Conservation (phyloP, 1,284 basidiomycete genomes). For the Cryptococcus hybrid region DNA sequence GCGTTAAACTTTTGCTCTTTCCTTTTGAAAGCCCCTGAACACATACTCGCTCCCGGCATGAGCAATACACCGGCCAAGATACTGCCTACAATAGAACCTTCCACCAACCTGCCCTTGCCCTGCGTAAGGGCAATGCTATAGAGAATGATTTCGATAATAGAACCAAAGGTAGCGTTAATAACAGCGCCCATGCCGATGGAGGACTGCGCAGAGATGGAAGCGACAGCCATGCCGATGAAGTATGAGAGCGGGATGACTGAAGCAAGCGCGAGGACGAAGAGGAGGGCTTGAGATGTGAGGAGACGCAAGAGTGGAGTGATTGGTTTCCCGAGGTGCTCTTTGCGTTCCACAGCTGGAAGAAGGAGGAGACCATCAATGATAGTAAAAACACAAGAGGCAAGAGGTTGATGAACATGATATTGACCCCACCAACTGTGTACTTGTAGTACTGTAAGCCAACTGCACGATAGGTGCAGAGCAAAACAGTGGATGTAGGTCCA, state of each 20-base stretch:
- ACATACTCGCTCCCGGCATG: conserved; percentile 98
- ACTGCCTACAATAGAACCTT: conserved; percentile 94
- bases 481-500: conserved; percentile 74
- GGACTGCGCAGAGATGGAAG: conserved; percentile 95
- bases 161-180: conserved; percentile 99
- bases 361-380: conserved; percentile 91
- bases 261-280: conserved; percentile 82
- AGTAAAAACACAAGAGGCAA: conserved; percentile 89
- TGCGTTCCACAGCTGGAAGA: conserved; percentile 66
- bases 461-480: conserved; percentile 94
- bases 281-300: conserved; percentile 71
- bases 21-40: conserved; percentile 81
- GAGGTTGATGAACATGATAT: conserved; percentile 97
- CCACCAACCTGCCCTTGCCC: conserved; percentile 88
- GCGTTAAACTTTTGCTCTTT: conserved; percentile 99
- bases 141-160: conserved; percentile 94
- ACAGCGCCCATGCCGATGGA: conserved; percentile 99
- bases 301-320: conserved; percentile 58
- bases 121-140: conserved; percentile 87
- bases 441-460: conserved; percentile 95
- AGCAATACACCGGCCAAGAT: conserved; percentile 91
- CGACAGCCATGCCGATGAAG: conserved; percentile 99
- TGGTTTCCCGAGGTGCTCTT: conserved; percentile 51
- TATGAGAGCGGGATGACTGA: conserved; percentile 97
- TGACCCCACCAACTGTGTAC: conserved; percentile 97